Evolutionary conservation across 257 asterid species (phyloP).

Genomic region (Plantago major): DNA sequence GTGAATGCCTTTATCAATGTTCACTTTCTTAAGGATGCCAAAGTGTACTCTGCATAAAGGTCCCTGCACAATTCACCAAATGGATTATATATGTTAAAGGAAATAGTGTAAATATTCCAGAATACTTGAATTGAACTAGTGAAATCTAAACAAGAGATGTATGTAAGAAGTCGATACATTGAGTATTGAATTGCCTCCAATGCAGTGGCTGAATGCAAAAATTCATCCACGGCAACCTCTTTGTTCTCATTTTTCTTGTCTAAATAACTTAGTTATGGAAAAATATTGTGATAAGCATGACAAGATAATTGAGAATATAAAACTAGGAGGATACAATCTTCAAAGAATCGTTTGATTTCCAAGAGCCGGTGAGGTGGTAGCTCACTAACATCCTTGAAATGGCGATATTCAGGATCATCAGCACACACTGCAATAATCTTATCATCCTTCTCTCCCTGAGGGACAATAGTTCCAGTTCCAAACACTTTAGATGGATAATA

Average conservation of each 20-base stretch:
- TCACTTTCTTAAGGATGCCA: constrained; percentile 13
- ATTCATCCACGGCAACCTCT: constrained; percentile 60
- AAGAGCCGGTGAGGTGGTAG: constrained; percentile 60
- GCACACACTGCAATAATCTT: constrained; percentile 67
- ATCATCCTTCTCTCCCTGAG: constrained; percentile 60
- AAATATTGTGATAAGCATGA: neutral
- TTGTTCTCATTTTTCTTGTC: constrained; percentile 80
- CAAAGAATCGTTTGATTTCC: constrained; percentile 60
- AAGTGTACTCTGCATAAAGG: constrained; percentile 12
- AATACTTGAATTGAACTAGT: neutral
- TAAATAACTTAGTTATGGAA: constrained; percentile 29
- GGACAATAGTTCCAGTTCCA: no score
- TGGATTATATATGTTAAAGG: neutral
- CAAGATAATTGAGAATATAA: neutral
- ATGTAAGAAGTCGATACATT: constrained; percentile 29
- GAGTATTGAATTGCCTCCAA: constrained; percentile 56
- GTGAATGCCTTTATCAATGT: neutral
- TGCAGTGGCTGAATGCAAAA: constrained; percentile 46
- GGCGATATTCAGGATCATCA: constrained; percentile 66
- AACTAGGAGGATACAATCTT: constrained; percentile 49
- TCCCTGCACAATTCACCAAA: constrained; percentile 1
- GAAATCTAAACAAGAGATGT: neutral
- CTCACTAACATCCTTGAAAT: constrained; percentile 46
- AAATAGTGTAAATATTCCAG: neutral
- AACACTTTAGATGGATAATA: no score